A percentile compares a stretch with the other conserved stretches of the same genome.
Evolutionary conservation across 257 asterid species (phyloP).

Genomic region (Przewalskia tangutica): DNA sequence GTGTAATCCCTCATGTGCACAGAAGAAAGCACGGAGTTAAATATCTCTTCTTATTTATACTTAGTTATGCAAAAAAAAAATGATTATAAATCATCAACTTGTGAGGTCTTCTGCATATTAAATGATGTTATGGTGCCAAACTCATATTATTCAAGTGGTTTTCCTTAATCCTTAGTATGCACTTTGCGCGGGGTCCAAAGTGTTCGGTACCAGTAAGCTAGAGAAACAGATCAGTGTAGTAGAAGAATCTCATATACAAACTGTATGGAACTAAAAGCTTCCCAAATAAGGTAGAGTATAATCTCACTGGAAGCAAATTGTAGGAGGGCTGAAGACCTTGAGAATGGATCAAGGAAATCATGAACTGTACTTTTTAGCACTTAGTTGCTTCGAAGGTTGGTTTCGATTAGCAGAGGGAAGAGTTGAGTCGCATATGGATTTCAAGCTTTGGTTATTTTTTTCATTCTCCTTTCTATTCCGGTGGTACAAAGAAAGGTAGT

Average conservation of each 20-base stretch:
- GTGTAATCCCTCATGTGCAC: neutral
- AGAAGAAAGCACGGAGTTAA: neutral
- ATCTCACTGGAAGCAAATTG: neutral
- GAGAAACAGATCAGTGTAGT: neutral
- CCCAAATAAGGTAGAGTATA: neutral
- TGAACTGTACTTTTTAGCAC: neutral
- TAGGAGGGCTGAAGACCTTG: neutral
- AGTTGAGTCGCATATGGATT: neutral
- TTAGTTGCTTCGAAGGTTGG: neutral
- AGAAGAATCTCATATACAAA: neutral
- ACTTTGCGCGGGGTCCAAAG: neutral
- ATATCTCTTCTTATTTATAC: neutral
- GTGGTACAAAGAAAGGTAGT: neutral
- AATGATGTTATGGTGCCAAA: neutral
- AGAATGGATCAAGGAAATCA: neutral
- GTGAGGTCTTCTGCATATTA: neutral
- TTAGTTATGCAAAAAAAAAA: neutral
- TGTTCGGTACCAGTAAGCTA: neutral
- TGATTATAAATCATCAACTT: neutral
- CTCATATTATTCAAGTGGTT: neutral
- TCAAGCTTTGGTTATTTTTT: neutral
- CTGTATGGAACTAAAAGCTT: neutral
- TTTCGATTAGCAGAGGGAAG: neutral
- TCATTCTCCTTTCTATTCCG: neutral
- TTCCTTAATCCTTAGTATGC: neutral